phyloP scores from a whole-genome alignment of 768 basidiomycete genomes.

The Rhizopogon vulgaris region DNA sequence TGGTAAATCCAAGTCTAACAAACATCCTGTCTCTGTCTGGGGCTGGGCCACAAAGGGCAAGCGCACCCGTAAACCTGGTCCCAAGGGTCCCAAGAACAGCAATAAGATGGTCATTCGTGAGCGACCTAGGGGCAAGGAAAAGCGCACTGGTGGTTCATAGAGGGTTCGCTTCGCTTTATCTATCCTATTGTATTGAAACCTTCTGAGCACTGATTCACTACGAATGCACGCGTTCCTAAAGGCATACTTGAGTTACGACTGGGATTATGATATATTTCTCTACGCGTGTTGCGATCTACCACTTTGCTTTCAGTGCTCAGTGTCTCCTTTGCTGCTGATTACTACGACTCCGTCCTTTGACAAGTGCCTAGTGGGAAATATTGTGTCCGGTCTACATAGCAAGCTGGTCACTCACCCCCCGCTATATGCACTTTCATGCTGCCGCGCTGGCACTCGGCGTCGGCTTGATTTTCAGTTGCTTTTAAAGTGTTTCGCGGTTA shows the following conservation, averaged over 20 bases:
- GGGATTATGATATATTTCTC: background rate
- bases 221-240: background rate
- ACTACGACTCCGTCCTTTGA: no score
- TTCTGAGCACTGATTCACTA: background rate
- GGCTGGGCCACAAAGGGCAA: slow-evolving; percentile 91
- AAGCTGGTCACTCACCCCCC: no score
- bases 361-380: no score
- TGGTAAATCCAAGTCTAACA: slow-evolving; percentile 96
- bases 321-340: no score
- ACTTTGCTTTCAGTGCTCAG: no score
- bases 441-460: no score
- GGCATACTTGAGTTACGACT: background rate
- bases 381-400: no score
- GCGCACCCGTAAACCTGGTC: slow-evolving; percentile 88
- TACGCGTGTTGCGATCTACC: no score
- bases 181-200: background rate
- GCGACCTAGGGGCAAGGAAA: slow-evolving; percentile 69
- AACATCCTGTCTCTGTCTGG: slow-evolving; percentile 87
- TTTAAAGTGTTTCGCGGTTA: no score
- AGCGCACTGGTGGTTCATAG: slow-evolving; percentile 20
- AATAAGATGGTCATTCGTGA: slow-evolving; percentile 88
- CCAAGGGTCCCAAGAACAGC: slow-evolving; percentile 83
- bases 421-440: no score
- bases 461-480: no score
- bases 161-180: background rate